Evolutionary conservation across 192 early-diverging fungal genomes (phyloP).

Genomic region (Coemansia pectinata): DNA sequence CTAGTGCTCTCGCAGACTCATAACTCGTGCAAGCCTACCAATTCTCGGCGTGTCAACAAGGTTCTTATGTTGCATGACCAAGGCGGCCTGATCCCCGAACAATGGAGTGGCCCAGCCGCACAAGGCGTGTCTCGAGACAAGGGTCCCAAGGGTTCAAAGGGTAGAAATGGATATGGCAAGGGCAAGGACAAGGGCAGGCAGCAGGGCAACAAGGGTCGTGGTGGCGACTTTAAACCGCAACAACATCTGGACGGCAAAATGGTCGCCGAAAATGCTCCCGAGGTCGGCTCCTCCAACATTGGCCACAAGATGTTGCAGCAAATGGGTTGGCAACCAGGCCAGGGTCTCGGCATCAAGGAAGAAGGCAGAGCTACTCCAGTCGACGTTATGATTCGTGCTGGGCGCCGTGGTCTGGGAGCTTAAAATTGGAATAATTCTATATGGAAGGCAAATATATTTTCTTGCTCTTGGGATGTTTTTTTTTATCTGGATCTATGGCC

Average conservation of each 20-base stretch:
- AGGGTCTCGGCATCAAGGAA: slow-evolving; percentile 43
- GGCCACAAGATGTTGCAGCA: slow-evolving; percentile 54
- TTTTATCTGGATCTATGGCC: not conserved
- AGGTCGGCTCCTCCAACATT: slow-evolving; percentile 49
- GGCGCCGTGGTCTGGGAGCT: slow-evolving; percentile 48
- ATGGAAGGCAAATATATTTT: not conserved
- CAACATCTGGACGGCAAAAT: slow-evolving; percentile 26
- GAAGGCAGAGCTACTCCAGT: slow-evolving; percentile 48
- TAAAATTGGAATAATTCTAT: not conserved
- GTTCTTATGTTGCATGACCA: slow-evolving; percentile 34
- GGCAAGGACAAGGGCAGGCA: slow-evolving; percentile 9
- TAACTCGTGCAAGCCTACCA: slow-evolving; percentile 19
- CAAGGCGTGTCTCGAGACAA: not conserved
- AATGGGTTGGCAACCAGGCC: slow-evolving; percentile 55
- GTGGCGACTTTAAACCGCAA: not conserved
- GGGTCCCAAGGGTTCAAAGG: not conserved
- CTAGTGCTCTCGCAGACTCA: slow-evolving; percentile 37
- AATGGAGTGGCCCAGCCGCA: slow-evolving; percentile 17
- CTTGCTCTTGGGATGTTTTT: not conserved
- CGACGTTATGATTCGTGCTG: slow-evolving; percentile 45
- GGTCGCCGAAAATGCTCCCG: slow-evolving; percentile 44
- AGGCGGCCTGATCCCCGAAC: slow-evolving; percentile 32
- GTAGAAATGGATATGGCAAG: slow-evolving; percentile 7
- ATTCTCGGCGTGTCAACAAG: slow-evolving; percentile 36
- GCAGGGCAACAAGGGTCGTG: not conserved